phyloP scores from a whole-genome alignment of 768 basidiomycete genomes.

The Sarcomyxa edulis region DNA sequence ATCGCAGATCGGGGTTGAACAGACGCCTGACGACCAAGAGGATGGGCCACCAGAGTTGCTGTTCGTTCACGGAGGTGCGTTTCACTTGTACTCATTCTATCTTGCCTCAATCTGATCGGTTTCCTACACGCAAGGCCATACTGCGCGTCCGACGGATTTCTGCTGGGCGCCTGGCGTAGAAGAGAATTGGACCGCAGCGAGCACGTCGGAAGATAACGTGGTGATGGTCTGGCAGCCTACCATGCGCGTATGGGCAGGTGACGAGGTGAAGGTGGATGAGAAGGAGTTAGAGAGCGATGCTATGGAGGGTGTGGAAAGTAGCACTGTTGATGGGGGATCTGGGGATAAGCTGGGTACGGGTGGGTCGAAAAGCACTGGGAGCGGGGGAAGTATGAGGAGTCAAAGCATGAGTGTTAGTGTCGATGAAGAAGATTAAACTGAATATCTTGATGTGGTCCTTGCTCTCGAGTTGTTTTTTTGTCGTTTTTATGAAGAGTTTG shows the following conservation, averaged over 20 bases:
- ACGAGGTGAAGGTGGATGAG: slow-evolving; percentile 78
- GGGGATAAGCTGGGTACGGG: slow-evolving; percentile 19
- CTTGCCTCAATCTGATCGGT: slow-evolving; percentile 6
- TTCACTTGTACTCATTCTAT: slow-evolving; percentile 11
- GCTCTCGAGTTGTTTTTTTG: too few species aligned
- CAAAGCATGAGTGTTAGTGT: slow-evolving; percentile 62
- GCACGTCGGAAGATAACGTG: slow-evolving; percentile 94
- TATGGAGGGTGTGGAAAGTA: slow-evolving; percentile 69
- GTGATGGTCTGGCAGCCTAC: slow-evolving; percentile 98
- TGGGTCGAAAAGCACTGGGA: slow-evolving; percentile 34
- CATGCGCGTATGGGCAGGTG: slow-evolving; percentile 90
- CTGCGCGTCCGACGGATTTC: slow-evolving; percentile 87
- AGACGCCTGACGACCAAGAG: slow-evolving; percentile 96
- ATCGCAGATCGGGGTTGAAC: slow-evolving; percentile 86
- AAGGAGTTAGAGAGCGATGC: slow-evolving; percentile 79
- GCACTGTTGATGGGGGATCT: slow-evolving; percentile 19
- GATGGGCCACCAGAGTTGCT: slow-evolving; percentile 96
- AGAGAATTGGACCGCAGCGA: slow-evolving; percentile 83
- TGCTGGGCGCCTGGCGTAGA: slow-evolving; percentile 85
- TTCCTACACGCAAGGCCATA: slow-evolving; percentile 57
- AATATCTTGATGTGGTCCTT: too few species aligned
- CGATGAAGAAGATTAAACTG: too few species aligned
- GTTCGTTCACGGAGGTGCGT: slow-evolving; percentile 90
- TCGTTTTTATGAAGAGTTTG: too few species aligned
- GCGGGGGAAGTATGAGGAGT: slow-evolving; percentile 40